Base-by-base conservation (phyloP, 2,329 filamentous ascomycete genomes). In the Pestalotiopsis sp. region DNA sequence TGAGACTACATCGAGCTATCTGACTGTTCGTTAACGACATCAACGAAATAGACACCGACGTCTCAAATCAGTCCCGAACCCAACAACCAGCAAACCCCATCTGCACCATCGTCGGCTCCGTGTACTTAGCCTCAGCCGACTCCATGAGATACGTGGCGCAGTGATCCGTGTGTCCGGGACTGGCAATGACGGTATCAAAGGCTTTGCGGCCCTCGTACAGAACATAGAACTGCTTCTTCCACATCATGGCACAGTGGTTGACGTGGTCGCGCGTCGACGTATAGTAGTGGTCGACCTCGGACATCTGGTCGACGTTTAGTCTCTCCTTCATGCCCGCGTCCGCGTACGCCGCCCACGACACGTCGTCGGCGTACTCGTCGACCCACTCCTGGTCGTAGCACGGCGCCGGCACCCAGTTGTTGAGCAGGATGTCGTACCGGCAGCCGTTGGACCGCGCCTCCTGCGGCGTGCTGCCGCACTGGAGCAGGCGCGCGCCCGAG, bases 131-230 rank as follows among this genome's bases (percentile, higher is more conserved):
- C 14, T 76, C 73, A n/a, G 66, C 41, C 14, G 66, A 71, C 55
- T 76, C 75, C 52, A 75, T 70, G 9, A 77, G 70, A 62, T 73
- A 76, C 67, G 75, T 71, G 2, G 75, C 72, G 66, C 75, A 76
- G 67, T 77, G 75, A 45, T 76, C 72, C 1, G 74, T 76, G 52
- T 77, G 75, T 4, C 70, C 73, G 9, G 70, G 71, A 36, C 70
- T 73, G 2, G 72, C 69, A 12, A 74, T 69, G 20, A 75, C 65
- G 2, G 72, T 71, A 41, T 77, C 75, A 23, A 74, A 61, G 7
- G 69, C 65, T 12, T 45, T 45, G 13, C 70, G 49, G n/a, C 74
- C 70, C 60, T 75, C 74, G 62, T 66, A 75, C 5, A 76, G 63
- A 4, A 70, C 71, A 39, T 70, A 71, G 20, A 73, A 76, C 61